phyloP scores from a whole-genome alignment of 106 monocot genomes.

The Alisma plantagoaquatica region DNA sequence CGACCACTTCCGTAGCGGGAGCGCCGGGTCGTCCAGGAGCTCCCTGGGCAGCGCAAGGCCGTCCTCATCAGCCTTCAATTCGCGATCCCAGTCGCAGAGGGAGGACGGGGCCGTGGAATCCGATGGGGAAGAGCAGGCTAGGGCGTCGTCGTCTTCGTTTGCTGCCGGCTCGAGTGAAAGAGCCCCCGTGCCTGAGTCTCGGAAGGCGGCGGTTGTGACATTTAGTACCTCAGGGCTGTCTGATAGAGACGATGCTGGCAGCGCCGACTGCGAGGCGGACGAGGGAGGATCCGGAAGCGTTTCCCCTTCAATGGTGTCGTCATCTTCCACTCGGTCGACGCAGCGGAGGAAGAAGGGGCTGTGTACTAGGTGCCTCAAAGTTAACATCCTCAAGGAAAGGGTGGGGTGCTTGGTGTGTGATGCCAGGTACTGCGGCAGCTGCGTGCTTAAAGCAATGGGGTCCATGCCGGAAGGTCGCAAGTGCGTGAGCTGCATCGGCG shows the following conservation, averaged over 20 bases:
- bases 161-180: neutral
- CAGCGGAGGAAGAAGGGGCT: constrained; percentile 12
- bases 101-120: neutral
- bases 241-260: no score
- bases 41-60: constrained; percentile 12
- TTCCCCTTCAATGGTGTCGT: neutral
- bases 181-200: neutral
- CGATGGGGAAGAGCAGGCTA: neutral
- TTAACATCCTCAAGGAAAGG: constrained; percentile 17
- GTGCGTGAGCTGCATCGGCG: constrained; percentile 21
- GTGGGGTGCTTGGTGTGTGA: constrained; percentile 19
- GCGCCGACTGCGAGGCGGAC: no score
- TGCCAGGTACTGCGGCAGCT: constrained; percentile 15
- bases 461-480: constrained; percentile 29
- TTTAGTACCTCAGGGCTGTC: constrained; percentile 6
- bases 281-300: neutral
- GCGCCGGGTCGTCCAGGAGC: constrained; percentile 1
- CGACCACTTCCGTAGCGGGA: constrained; percentile 8
- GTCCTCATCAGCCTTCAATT: constrained; percentile 5
- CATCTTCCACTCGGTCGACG: neutral
- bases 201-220: constrained; percentile 3
- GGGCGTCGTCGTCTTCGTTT: neutral
- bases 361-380: constrained; percentile 23
- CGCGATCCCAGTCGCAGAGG: neutral
- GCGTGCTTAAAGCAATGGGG: constrained; percentile 25